Evolutionary conservation across 2,329 filamentous ascomycete species (phyloP).

Genomic region (Penicillium sp.): DNA sequence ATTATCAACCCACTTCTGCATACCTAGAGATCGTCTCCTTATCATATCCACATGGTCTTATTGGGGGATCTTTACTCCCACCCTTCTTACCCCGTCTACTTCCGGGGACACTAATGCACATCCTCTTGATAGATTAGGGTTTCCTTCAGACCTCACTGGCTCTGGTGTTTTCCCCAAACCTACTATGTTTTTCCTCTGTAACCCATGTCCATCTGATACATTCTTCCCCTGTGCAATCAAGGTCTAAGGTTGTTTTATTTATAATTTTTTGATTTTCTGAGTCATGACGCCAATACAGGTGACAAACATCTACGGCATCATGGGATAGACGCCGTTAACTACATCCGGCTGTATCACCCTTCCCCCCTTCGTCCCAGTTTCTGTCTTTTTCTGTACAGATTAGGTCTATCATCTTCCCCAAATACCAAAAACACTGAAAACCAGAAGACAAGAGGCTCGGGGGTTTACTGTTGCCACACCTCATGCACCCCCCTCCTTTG

Average conservation of each 20-base stretch:
- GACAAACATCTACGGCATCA: slow-evolving; percentile 24
- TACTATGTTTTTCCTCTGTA: slow-evolving; percentile 13
- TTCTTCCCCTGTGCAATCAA: slow-evolving; percentile 18
- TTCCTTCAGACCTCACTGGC: slow-evolving; percentile 5
- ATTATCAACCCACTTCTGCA: slow-evolving; percentile 8
- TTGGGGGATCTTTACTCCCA: slow-evolving; percentile 17
- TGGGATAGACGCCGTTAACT: slow-evolving; percentile 25
- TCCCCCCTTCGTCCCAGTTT: slow-evolving; percentile 22
- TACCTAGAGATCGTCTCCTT: slow-evolving; percentile 15
- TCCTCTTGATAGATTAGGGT: slow-evolving; percentile 15
- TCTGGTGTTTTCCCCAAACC: background rate
- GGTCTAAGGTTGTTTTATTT: background rate
- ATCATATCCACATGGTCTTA: slow-evolving; percentile 17
- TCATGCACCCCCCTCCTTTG: slow-evolving; percentile 12
- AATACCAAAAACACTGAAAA: background rate
- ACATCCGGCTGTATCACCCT: slow-evolving; percentile 29
- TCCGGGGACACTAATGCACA: slow-evolving; percentile 15
- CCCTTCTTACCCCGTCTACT: background rate
- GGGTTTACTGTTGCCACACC: slow-evolving; percentile 21
- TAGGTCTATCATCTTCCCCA: background rate
- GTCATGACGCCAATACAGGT: slow-evolving; percentile 26
- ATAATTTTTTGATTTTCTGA: slow-evolving; percentile 9
- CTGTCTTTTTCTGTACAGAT: slow-evolving; percentile 4
- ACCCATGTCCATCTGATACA: slow-evolving; percentile 28
- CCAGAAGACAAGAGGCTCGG: slow-evolving; percentile 16